A percentile compares a stretch with the other conserved stretches of the same genome.
Evolutionary conservation across 768 basidiomycete genomes (phyloP).

Genomic region (Pulveroboletus sp.): DNA sequence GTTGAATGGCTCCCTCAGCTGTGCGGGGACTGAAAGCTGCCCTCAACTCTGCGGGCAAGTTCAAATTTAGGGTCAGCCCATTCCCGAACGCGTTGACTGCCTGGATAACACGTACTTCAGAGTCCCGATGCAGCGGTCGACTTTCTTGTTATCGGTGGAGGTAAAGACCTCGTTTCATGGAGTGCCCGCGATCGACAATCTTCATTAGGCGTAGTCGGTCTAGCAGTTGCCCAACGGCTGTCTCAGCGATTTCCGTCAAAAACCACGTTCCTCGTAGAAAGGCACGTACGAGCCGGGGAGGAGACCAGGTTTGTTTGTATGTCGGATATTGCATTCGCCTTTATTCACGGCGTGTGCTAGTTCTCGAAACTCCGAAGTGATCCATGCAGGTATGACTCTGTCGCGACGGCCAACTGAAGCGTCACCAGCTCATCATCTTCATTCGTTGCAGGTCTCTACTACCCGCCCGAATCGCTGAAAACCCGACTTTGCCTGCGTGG

Average conservation of each 20-base stretch:
- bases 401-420: background rate
- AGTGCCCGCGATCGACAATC: background rate
- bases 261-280: slow-evolving; percentile 78
- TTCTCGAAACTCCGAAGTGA: slow-evolving; percentile 92
- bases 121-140: slow-evolving; percentile 71
- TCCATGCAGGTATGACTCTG: slow-evolving; percentile 66
- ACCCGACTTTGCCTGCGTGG: slow-evolving; percentile 84
- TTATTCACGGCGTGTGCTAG: slow-evolving; percentile 34
- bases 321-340: background rate
- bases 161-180: slow-evolving; percentile 30
- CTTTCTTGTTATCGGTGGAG: slow-evolving; percentile 85
- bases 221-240: slow-evolving; percentile 79
- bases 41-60: slow-evolving; percentile 56
- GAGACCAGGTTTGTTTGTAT: slow-evolving; percentile 64
- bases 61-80: slow-evolving; percentile 53
- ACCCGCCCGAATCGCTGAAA: slow-evolving; percentile 79
- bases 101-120: slow-evolving; percentile 28
- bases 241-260: slow-evolving; percentile 57
- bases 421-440: background rate
- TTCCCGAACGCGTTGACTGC: background rate
- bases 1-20: slow-evolving; percentile 27
- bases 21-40: slow-evolving; percentile 53
- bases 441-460: slow-evolving; percentile 62
- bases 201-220: slow-evolving; percentile 69
- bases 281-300: slow-evolving; percentile 70